Evolutionary conservation across 768 basidiomycete species (phyloP), one percentile per base, ranked within the genome.

Genomic region (Suillus discolor): DNA sequence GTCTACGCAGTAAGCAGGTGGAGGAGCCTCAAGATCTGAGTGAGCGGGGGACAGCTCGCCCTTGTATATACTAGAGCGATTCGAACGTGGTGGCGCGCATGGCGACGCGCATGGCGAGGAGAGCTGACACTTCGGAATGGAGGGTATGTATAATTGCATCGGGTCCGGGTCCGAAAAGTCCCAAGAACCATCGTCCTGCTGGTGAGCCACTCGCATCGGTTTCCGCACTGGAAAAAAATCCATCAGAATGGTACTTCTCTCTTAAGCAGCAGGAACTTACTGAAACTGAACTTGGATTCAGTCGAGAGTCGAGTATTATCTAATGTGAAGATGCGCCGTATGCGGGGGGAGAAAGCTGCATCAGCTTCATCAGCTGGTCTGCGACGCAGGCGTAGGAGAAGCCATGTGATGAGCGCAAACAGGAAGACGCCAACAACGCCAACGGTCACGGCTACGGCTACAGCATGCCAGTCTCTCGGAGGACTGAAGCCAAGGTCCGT

Each of bases 121-220:
- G 41, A 28, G 41, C 28, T 20, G 59, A 42, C 41, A n/a, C 18
- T 28, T 42, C 39, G 8, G 65, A 28, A 20, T 4, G 18, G 75
- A 72, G 11, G 59, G 7, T 12, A 20, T 4, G 11, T 28, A 31
- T 42, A 13, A 13, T 12, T 65, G 44, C 2, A 18, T 63, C 7
- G 64, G 64, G 64, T 76, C 75, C 3, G 71, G 67, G 45, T 77
- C 75, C 0, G 73, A 69, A 73, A 76, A 77, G 66, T 77, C 76
- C 75, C 75, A 76, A 68, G 71, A 71, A 31, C 55, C 39, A 44
- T 73, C 69, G 6, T 65, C 55, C 5, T 63, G 67, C 57, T 63
- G 68, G 47, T 68, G 71, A 0, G 71, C 67, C 39, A 74, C 68
- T 53, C 67, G 75, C 44, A 72, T 65, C 13, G 74, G 66, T 6